Base-by-base conservation (phyloP, 192 early-diverging fungal genomes). In the Coemansia sp. region DNA sequence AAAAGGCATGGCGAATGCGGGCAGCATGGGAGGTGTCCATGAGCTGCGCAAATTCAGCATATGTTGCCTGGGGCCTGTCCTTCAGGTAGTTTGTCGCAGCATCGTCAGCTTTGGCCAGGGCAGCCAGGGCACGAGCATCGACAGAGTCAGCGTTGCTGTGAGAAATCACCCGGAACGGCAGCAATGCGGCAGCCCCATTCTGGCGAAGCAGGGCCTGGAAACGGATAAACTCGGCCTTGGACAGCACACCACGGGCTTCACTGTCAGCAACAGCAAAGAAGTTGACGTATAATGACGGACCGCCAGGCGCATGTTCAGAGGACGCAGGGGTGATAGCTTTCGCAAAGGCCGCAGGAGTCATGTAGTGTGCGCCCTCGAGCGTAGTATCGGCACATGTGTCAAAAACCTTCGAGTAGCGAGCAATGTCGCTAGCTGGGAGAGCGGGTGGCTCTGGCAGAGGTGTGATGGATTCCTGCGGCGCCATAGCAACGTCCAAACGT, bases 241-340 rank as follows among this genome's bases (percentile, higher is more conserved):
- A 73, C 33, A 87, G 61, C 34, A 60, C 21, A 36, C 84, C 84
- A 26, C 63, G 63, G 16, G 26, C 48, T 8, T 67, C 59, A n/a
- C 66, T 60, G 65, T 85, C 86, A 36, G 86, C 84, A 4, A 85
- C 65, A 28, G 66, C 61, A 68, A 87, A 87, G 24, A 87, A 76
- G n/a, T 62, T 63, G 18, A 67, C 62, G 62, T 62, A 74, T 43
- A 69, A 75, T 57, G 63, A 50, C 34, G 9, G 14, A 5, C 33
- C 45, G 34, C 20, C 21, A 24, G 53, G 46, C 3, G 62, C 31
- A 23, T 28, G 51, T 5, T 51, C 48, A 26, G 55, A 53, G 26
- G 66, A 70, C 0, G 67, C 51, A 9, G 74, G 79, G 9, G 71
- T 38, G 18, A 80, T 62, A 11, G 84, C 84, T 13, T 38, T 45